Percentiles rank a stretch among this genome's conserved stretches.
phyloP scores from a whole-genome alignment of 768 basidiomycete genomes.

The Kwoniella europaea region DNA sequence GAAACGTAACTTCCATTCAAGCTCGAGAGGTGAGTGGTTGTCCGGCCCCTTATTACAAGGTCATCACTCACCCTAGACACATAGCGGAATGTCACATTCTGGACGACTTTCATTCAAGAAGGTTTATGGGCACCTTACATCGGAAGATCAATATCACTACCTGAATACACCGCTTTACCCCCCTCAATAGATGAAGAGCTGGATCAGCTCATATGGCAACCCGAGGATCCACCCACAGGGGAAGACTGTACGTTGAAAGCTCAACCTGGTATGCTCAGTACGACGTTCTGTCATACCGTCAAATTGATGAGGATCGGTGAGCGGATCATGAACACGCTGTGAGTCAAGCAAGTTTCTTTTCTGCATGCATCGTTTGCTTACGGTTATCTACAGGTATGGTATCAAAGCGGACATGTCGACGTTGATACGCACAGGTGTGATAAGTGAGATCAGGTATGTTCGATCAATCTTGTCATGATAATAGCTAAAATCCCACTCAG shows the following conservation, averaged over 20 bases:
- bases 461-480: not conserved
- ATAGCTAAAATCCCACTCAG: constrained; percentile 13
- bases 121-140: constrained; percentile 50
- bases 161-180: constrained; percentile 39
- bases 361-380: not conserved
- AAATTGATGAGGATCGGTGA: constrained; percentile 48
- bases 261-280: constrained; percentile 45
- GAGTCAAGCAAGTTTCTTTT: constrained; percentile 5
- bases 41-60: not conserved
- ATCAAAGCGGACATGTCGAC: constrained; percentile 40
- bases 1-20: constrained; percentile 40
- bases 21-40: constrained; percentile 39
- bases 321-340: constrained; percentile 50
- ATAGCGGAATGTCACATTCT: constrained; percentile 47
- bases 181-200: constrained; percentile 42
- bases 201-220: constrained; percentile 38
- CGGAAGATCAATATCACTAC: constrained; percentile 40
- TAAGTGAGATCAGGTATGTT: constrained; percentile 50
- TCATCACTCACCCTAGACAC: not conserved
- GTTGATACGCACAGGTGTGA: constrained; percentile 27
- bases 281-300: constrained; percentile 48
- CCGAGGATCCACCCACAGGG: constrained; percentile 7
- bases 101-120: constrained; percentile 51
- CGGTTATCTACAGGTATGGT: constrained; percentile 32
- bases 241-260: constrained; percentile 23